phyloP scores from a whole-genome alignment of 345 rosid species.

The Euphorbia lathyris region DNA sequence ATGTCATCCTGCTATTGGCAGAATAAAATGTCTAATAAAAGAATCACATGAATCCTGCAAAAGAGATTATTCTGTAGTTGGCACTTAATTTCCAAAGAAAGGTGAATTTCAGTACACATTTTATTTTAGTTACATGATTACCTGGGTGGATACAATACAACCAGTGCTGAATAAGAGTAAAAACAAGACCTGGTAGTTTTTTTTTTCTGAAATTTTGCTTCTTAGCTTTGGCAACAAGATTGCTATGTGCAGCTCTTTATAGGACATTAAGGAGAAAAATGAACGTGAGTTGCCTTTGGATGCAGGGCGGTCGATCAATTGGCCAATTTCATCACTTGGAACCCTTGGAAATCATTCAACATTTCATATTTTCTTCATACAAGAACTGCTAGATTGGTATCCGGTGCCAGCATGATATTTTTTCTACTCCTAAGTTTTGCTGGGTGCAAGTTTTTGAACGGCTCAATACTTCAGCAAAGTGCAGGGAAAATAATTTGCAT shows the following conservation, averaged over 20 bases:
- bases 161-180: background rate
- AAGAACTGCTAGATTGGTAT: conserved; percentile 68
- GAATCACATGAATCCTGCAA: background rate
- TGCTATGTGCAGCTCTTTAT: too few species aligned
- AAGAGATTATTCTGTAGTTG: background rate
- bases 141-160: background rate
- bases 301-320: conserved; percentile 40
- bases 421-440: conserved; percentile 56
- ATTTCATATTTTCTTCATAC: conserved; percentile 60
- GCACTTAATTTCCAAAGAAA: background rate
- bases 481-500: conserved; percentile 29
- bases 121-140: background rate
- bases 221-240: background rate
- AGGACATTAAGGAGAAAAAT: conserved; percentile 12
- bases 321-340: conserved; percentile 48
- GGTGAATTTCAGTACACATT: background rate
- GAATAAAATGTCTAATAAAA: background rate
- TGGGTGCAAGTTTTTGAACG: conserved; percentile 58
- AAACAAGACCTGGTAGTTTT: background rate
- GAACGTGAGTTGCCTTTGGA: conserved; percentile 14
- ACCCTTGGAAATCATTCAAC: conserved; percentile 53
- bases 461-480: conserved; percentile 32
- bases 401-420: conserved; percentile 69
- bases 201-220: background rate
- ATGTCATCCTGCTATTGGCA: background rate